These are phyloP conservation scores for Musa acuminata DNA, from an alignment of 176 grass and related monocot species.

Conservation along the genomic window DNA sequence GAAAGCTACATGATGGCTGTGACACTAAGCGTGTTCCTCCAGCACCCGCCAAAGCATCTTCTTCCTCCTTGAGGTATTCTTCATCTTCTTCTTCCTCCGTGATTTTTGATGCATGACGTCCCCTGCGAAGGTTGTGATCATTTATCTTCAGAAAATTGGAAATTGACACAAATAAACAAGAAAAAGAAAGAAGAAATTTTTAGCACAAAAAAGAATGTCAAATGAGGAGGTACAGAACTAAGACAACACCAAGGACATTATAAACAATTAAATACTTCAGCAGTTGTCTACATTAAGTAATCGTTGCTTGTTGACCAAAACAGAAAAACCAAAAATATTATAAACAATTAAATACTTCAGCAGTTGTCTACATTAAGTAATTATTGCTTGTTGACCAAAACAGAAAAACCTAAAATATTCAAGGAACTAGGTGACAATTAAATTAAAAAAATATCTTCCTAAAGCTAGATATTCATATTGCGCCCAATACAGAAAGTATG, in stretches of 20 bases:
- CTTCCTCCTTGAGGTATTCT: conserved; percentile 76
- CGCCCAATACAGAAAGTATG: too few species aligned
- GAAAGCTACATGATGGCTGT: conserved; percentile 59
- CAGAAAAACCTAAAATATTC: too few species aligned
- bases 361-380: background rate
- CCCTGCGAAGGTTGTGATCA: conserved; percentile 27
- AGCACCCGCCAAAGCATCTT: conserved; percentile 46
- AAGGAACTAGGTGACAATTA: too few species aligned
- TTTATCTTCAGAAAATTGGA: background rate
- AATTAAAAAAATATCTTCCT: too few species aligned
- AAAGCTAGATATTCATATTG: too few species aligned
- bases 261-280: background rate
- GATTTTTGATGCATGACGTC: conserved; percentile 65
- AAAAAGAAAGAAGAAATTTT: background rate
- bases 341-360: background rate
- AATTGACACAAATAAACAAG: conserved; percentile 5
- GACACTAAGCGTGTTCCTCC: conserved; percentile 54
- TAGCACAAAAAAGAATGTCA: too few species aligned
- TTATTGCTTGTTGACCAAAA: background rate
- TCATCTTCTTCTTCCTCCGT: conserved; percentile 82
- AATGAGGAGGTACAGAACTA: too few species aligned
- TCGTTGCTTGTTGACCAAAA: background rate
- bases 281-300: background rate
- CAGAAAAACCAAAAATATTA: background rate
- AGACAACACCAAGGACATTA: conserved; percentile 1